A percentile compares a stretch with the other conserved stretches of the same genome.
Evolutionary conservation across 169 alveolate species (phyloP).

Genomic region (Plasmodium sp.): DNA sequence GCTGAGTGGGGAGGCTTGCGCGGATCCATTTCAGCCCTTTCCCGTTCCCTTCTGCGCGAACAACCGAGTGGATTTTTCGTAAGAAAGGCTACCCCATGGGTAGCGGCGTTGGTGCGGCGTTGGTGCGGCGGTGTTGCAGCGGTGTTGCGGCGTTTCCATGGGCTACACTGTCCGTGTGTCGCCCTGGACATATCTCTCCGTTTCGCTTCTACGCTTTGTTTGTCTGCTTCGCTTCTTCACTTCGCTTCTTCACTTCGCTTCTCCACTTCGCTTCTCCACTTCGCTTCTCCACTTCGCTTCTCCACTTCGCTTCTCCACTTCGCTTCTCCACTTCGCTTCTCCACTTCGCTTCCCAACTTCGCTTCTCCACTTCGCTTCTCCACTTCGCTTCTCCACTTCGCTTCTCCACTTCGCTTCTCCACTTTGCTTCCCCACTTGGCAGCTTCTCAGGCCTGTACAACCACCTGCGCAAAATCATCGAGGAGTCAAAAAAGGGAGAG

Average conservation of each 20-base stretch:
- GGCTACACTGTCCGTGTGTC: background rate
- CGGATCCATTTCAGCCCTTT: constrained; percentile 66
- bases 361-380: background rate
- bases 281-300: background rate
- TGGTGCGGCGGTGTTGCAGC: background rate
- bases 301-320: background rate
- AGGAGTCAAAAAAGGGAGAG: constrained; percentile 15
- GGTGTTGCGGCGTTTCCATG: background rate
- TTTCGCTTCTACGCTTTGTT: background rate
- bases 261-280: background rate
- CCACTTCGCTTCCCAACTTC: background rate
- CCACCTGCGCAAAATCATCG: constrained; percentile 53
- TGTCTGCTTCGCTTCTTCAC: background rate
- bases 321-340: background rate
- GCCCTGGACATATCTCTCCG: background rate
- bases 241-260: background rate
- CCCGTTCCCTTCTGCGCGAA: constrained; percentile 47
- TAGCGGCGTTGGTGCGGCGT: background rate
- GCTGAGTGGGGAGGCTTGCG: background rate
- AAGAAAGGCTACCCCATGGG: background rate
- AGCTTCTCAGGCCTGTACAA: constrained; percentile 66
- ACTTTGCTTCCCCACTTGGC: background rate
- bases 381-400: background rate
- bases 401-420: background rate
- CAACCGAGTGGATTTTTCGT: constrained; percentile 55